Percentiles rank a stretch among this genome's conserved stretches.
Evolutionary conservation across 441 rosid species (phyloP).

Genomic region (Francoa sonchifolia): DNA sequence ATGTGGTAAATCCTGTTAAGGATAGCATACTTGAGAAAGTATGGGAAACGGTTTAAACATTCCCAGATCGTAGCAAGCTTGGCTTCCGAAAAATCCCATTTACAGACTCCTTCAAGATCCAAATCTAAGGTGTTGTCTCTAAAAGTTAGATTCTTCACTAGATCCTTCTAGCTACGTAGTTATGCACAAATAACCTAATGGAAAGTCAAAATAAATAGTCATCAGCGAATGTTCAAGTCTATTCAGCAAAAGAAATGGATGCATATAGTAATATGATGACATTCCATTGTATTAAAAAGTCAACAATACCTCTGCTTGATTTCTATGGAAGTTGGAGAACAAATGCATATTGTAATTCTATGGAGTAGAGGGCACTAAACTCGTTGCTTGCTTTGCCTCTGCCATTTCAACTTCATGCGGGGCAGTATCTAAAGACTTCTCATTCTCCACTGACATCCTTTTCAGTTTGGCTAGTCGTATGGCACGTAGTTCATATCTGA

Average conservation of each 20-base stretch:
- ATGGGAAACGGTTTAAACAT: too few relatives aligned
- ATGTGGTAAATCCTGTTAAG: too few relatives aligned
- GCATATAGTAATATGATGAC: not conserved
- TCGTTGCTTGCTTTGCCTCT: constrained; percentile 32
- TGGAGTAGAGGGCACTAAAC: constrained; percentile 26
- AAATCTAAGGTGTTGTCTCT: not conserved
- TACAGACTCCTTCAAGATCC: not conserved
- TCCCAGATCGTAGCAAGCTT: not conserved
- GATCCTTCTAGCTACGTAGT: constrained; percentile 1
- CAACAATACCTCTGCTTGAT: constrained; percentile 10
- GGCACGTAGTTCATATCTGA: constrained; percentile 61
- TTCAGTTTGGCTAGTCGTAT: constrained; percentile 34
- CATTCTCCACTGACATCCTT: constrained; percentile 26
- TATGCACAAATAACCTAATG: not conserved
- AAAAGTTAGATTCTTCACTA: not conserved
- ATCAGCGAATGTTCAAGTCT: constrained; percentile 1
- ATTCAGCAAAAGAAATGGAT: not conserved
- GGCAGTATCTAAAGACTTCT: constrained; percentile 19
- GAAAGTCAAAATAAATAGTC: constrained; percentile 2
- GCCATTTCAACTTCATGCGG: constrained; percentile 75
- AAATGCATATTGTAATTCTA: constrained; percentile 12
- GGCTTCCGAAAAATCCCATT: not conserved
- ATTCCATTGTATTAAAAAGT: not conserved
- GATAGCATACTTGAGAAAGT: too few relatives aligned
- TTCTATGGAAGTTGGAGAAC: too few relatives aligned